Conservation (phyloP, 441 rosid genomes). For the Flueggea neowawraea region DNA sequence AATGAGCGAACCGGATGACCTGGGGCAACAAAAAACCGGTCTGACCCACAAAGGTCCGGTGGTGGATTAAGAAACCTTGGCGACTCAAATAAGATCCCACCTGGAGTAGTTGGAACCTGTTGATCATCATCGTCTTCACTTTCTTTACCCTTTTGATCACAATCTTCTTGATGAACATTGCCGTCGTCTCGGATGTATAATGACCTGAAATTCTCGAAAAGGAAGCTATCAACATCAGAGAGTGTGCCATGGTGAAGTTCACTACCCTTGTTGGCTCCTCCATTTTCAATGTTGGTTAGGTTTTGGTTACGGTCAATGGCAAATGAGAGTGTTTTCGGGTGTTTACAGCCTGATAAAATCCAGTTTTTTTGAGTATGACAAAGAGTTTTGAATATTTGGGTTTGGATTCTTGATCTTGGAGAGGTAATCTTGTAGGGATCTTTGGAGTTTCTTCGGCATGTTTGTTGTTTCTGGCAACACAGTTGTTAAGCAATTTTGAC, state of each 20-base stretch:
- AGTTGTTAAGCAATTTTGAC: no score
- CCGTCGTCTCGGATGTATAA: slow-evolving; percentile 48
- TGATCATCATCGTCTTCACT: not conserved
- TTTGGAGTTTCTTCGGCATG: slow-evolving; percentile 63
- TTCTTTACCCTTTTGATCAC: slow-evolving; percentile 1
- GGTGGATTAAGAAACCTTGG: slow-evolving; percentile 35
- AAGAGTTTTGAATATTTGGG: slow-evolving; percentile 25
- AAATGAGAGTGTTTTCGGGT: slow-evolving; percentile 62
- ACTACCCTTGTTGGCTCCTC: not conserved
- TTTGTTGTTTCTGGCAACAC: no score
- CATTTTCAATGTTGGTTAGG: not conserved
- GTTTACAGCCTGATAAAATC: slow-evolving; percentile 52
- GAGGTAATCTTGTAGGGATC: slow-evolving; percentile 50
- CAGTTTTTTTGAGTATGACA: slow-evolving; percentile 36
- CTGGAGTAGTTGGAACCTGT: slow-evolving; percentile 12
- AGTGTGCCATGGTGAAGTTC: slow-evolving; percentile 41
- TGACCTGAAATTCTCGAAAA: slow-evolving; percentile 77
- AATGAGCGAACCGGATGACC: slow-evolving; percentile 40
- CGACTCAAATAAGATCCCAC: slow-evolving; percentile 36
- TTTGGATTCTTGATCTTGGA: slow-evolving; percentile 54
- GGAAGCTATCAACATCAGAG: slow-evolving; percentile 74
- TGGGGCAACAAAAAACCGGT: slow-evolving; percentile 37
- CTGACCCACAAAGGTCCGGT: slow-evolving; percentile 23
- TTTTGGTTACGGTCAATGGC: slow-evolving; percentile 22
- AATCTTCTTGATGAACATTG: not conserved